These are phyloP conservation scores for Xylaria sp. DNA, from an alignment of 2,329 filamentous ascomycete genomes.

Conservation along the genomic window DNA sequence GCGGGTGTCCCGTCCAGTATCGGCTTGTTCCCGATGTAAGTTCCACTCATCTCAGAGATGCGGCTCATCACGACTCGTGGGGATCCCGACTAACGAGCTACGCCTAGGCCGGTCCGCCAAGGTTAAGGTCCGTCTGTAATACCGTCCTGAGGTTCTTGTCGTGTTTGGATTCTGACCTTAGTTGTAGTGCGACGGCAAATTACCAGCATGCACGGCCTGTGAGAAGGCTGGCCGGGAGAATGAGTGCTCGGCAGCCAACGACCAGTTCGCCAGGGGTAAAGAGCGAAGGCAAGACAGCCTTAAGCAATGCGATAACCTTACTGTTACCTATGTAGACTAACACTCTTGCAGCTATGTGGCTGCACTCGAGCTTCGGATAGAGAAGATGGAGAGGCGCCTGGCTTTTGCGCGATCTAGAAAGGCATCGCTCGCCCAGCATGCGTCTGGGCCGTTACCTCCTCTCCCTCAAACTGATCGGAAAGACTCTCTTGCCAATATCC, in stretches of 20 bases:
- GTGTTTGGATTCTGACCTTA: conserved; percentile 27
- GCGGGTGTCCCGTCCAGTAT: conserved; percentile 80
- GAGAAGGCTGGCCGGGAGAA: conserved; percentile 87
- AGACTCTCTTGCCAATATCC: conserved; percentile 70
- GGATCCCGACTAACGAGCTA: conserved; percentile 34
- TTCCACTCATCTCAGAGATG: conserved; percentile 25
- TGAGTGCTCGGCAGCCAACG: conserved; percentile 93
- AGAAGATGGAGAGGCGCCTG: conserved; percentile 84
- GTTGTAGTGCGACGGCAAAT: conserved; percentile 87
- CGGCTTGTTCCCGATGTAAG: conserved; percentile 80
- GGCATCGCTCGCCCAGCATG: conserved; percentile 73
- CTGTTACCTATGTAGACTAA: conserved; percentile 19
- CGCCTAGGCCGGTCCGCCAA: conserved; percentile 80
- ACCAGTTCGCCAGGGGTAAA: conserved; percentile 95
- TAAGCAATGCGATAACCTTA: background rate
- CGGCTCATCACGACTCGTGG: conserved; percentile 2
- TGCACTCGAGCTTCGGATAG: conserved; percentile 89
- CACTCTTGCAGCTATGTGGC: conserved; percentile 77
- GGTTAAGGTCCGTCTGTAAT: conserved; percentile 72
- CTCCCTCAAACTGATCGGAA: conserved; percentile 63
- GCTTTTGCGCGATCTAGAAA: conserved; percentile 76
- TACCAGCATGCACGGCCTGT: conserved; percentile 94
- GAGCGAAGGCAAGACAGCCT: conserved; percentile 75
- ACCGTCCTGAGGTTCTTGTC: conserved; percentile 3
- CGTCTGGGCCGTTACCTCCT: conserved; percentile 63